phyloP scores from a whole-genome alignment of 1,139 yeast species.

The Geotrichum australiense region DNA sequence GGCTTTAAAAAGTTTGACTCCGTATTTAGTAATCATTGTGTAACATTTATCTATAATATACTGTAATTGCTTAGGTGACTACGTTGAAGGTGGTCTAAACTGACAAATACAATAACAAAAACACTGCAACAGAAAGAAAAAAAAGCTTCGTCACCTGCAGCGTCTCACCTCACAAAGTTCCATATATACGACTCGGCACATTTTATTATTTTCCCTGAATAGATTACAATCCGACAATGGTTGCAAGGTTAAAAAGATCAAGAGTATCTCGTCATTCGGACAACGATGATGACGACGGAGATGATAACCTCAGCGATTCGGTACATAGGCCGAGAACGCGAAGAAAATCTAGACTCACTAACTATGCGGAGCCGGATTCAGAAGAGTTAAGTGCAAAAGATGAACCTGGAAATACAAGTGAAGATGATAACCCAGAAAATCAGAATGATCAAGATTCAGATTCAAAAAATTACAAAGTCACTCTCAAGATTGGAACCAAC shows the following conservation, averaged over 20 bases:
- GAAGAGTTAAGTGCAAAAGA: slow-evolving; percentile 4
- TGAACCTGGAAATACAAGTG: slow-evolving; percentile 4
- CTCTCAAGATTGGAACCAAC: slow-evolving; percentile 21
- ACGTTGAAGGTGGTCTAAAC: too few species aligned
- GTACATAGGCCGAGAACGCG: slow-evolving; percentile 3
- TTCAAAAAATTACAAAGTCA: slow-evolving; percentile 22
- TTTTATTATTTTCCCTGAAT: too few species aligned
- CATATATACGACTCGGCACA: too few species aligned
- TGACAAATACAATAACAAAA: too few species aligned
- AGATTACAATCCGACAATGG: too few species aligned
- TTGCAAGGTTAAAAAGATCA: slow-evolving; percentile 5
- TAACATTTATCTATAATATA: too few species aligned
- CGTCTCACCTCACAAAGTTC: too few species aligned
- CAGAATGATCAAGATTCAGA: slow-evolving; percentile 13
- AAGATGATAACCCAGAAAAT: slow-evolving; percentile 8
- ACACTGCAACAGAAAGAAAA: too few species aligned
- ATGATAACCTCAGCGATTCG: neutral
- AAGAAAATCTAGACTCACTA: neutral
- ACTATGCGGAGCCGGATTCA: slow-evolving; percentile 11
- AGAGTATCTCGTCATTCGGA: neutral
- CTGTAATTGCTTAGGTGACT: too few species aligned
- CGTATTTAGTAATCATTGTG: too few species aligned
- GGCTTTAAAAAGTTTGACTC: too few species aligned
- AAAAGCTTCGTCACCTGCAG: too few species aligned
- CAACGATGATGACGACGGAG: slow-evolving; percentile 7